Evolutionary conservation across 495 filamentous ascomycete genomes (phyloP).

Genomic region (Opeltia flavorubescens): DNA sequence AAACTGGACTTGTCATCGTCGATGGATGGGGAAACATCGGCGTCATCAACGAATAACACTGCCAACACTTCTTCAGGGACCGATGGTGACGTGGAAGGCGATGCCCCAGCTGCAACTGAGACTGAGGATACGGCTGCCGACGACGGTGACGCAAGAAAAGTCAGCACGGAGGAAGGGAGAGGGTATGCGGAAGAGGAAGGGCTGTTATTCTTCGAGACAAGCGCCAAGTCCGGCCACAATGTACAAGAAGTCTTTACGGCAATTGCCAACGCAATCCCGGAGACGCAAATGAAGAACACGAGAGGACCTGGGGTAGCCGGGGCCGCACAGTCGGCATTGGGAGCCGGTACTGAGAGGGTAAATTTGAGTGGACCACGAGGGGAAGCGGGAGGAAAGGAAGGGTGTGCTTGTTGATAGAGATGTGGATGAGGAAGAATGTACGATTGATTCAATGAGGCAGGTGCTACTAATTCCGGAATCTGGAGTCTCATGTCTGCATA

Average conservation of each 20-base stretch:
- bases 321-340: slow-evolving; percentile 25
- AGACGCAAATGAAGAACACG: slow-evolving; percentile 82
- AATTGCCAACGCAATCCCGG: slow-evolving; percentile 95
- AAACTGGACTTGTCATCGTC: slow-evolving; percentile 69
- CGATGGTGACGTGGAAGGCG: slow-evolving; percentile 25
- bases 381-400: slow-evolving; percentile 64
- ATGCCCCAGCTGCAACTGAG: slow-evolving; percentile 34
- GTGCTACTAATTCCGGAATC: too few species aligned
- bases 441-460: too few species aligned
- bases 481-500: too few species aligned
- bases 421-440: too few species aligned
- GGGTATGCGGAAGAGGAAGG: slow-evolving; percentile 89
- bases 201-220: slow-evolving; percentile 92
- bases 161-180: slow-evolving; percentile 78
- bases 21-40: too few species aligned
- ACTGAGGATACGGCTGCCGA: slow-evolving; percentile 39
- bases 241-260: slow-evolving; percentile 94
- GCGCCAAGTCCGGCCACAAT: slow-evolving; percentile 87
- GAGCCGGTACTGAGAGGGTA: slow-evolving; percentile 42
- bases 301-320: slow-evolving; percentile 50
- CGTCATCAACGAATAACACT: slow-evolving; percentile 1
- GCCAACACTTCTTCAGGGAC: slow-evolving; percentile 15
- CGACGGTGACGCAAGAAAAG: slow-evolving; percentile 71
- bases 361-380: slow-evolving; percentile 48
- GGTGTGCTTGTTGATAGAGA: slow-evolving; percentile 68